phyloP scores from a whole-genome alignment of 169 alveolate species.

The Plasmodium ovale region DNA sequence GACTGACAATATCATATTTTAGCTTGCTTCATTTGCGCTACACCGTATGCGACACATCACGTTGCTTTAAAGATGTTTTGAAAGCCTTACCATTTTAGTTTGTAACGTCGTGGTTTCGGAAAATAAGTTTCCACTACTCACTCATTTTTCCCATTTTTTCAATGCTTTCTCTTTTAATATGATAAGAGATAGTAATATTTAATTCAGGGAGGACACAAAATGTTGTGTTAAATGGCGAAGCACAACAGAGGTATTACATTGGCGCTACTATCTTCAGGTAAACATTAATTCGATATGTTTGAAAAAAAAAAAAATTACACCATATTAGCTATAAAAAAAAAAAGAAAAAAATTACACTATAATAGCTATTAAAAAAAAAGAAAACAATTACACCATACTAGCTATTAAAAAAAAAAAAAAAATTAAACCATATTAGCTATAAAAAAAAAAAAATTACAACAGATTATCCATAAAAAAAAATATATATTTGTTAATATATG shows the following conservation, averaged over 20 bases:
- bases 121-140: background rate
- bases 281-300: slow-evolving; percentile 2
- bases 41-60: background rate
- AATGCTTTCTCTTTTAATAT: slow-evolving; percentile 4
- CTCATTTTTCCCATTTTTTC: background rate
- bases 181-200: slow-evolving; percentile 5
- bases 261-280: slow-evolving; percentile 7
- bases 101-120: too few relatives aligned
- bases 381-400: too few relatives aligned
- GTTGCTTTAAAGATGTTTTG: background rate
- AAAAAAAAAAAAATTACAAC: background rate
- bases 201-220: slow-evolving; percentile 3
- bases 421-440: background rate
- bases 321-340: too few relatives aligned
- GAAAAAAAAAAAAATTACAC: slow-evolving; percentile 1
- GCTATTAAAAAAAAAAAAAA: slow-evolving; percentile 27
- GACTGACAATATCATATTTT: slow-evolving; percentile 4
- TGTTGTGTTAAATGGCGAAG: background rate
- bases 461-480: background rate
- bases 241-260: background rate
- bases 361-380: background rate
- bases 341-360: slow-evolving; percentile 8
- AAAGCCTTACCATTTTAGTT: slow-evolving; percentile 2
- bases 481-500: too few relatives aligned
- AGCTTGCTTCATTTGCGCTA: slow-evolving; percentile 4